A percentile compares a stretch with the other conserved stretches of the same genome.
phyloP scores from a whole-genome alignment of 1,139 yeast species.

The Yamadazyma dushanensis region DNA sequence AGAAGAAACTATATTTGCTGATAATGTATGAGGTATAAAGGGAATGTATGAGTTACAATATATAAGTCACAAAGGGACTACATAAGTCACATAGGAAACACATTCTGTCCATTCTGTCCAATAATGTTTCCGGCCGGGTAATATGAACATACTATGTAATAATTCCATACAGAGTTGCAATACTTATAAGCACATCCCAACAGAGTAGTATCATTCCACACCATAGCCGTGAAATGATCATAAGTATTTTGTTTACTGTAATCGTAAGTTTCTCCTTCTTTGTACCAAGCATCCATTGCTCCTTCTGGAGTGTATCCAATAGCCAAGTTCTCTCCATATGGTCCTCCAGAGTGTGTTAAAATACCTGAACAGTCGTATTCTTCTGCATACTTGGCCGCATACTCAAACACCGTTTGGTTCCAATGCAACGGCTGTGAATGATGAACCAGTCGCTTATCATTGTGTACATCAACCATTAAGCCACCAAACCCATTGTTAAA shows the following conservation, averaged over 20 bases:
- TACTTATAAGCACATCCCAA: constrained; percentile 42
- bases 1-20: constrained; percentile 30
- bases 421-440: constrained; percentile 29
- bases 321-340: constrained; percentile 41
- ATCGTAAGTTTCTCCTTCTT: constrained; percentile 29
- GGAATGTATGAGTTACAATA: constrained; percentile 1
- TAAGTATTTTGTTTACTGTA: constrained; percentile 27
- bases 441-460: constrained; percentile 29
- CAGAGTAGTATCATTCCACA: constrained; percentile 37
- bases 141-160: constrained; percentile 62
- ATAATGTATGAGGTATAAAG: constrained; percentile 15
- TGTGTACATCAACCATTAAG: constrained; percentile 29
- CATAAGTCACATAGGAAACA: constrained; percentile 26
- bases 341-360: constrained; percentile 36
- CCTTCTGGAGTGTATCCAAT: constrained; percentile 33
- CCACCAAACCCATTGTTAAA: constrained; percentile 25
- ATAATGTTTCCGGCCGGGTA: constrained; percentile 61
- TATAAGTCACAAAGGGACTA: no score
- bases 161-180: constrained; percentile 49
- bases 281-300: constrained; percentile 39
- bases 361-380: constrained; percentile 35
- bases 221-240: constrained; percentile 43
- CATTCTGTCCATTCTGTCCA: constrained; percentile 30
- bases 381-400: constrained; percentile 30
- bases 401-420: constrained; percentile 30